Base-by-base conservation (phyloP, 306 rosid species). In the Rosa lucieae region DNA sequence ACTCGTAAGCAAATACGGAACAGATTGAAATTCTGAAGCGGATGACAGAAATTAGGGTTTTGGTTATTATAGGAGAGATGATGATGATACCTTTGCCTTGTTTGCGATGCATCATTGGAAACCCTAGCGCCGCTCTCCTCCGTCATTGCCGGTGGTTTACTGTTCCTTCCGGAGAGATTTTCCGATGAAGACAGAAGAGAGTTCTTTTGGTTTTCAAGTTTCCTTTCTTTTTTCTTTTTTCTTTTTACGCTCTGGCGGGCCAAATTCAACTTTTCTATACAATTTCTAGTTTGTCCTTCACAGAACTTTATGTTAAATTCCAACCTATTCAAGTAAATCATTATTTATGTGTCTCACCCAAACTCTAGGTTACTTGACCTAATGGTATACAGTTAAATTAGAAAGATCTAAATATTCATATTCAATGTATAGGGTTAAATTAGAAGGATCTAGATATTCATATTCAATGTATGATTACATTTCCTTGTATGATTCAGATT, bases 1-100 rank as follows among this genome's bases (percentile, higher is more conserved):
- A 21, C 32, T 58, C 4, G 12, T 20, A 8, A 58, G 29, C 14
- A n/a, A 21, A 58, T 58, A 21, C 5, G 14, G 29, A 58, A n/a
- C 62, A 56, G 29, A 12, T 56, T 56, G 26, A 56, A 56, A 56
- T 56, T 56, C 11, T 6, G 62, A 8, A 18, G 61, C 23, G 61
- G 23, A 6, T 53, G 18, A 61, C 63, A 12, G 11, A 35, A 65
- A 66, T 21, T 74, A 58, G 78, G 78, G 78, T 4, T 42, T 75
- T 8, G 26, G 59, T 13, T 62, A 47, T 44, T 69, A 8, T 23
- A 43, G 44, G 26, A 29, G 14, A 52, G 15, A 42, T 3, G 40
- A 29, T 29, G 59, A 23, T 42, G 8, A 6, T 82, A 95, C 99
- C 98, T 91, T 83, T 85, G 94, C 80, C 93, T 87, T 35, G 97